A percentile compares a stretch with the other conserved stretches of the same genome.
Conservation (phyloP, 441 rosid species). For the Metrosideros polymorpha region DNA sequence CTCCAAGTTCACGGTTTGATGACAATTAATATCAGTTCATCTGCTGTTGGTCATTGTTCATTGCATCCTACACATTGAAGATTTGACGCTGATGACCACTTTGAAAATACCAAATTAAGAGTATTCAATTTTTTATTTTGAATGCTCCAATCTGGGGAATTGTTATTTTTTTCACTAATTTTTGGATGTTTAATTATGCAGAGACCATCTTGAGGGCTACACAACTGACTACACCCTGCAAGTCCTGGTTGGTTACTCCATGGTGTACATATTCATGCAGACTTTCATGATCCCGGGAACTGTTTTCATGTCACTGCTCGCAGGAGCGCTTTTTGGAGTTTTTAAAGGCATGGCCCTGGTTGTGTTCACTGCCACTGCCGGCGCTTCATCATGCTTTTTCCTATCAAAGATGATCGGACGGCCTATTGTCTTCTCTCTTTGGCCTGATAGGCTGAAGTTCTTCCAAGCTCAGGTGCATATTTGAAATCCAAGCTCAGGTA, state of each 20-base stretch:
- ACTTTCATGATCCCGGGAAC: constrained; percentile 95
- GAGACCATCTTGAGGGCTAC: constrained; percentile 75
- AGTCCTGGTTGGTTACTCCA: constrained; percentile 71
- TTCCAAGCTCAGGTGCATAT: constrained; percentile 71
- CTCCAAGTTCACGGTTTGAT: neutral
- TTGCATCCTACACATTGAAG: neutral
- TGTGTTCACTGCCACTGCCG: constrained; percentile 78
- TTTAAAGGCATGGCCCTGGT: constrained; percentile 72
- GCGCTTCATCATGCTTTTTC: constrained; percentile 88
- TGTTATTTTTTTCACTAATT: neutral
- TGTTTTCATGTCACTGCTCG: constrained; percentile 86
- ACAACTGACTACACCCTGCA: constrained; percentile 80
- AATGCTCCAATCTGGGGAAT: neutral
- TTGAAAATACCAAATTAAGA: neutral
- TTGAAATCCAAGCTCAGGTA: neutral
- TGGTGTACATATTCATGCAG: constrained; percentile 83
- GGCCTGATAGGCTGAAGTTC: constrained; percentile 80
- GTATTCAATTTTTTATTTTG: neutral
- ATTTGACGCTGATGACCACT: neutral
- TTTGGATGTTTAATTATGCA: constrained; percentile 11
- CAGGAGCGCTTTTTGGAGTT: constrained; percentile 84
- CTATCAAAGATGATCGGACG: constrained; percentile 72
- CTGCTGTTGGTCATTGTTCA: neutral
- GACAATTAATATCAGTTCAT: neutral
- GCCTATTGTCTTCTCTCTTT: constrained; percentile 68